phyloP scores from a whole-genome alignment of 2,329 filamentous ascomycete genomes.

The Xylariaceae sp. region DNA sequence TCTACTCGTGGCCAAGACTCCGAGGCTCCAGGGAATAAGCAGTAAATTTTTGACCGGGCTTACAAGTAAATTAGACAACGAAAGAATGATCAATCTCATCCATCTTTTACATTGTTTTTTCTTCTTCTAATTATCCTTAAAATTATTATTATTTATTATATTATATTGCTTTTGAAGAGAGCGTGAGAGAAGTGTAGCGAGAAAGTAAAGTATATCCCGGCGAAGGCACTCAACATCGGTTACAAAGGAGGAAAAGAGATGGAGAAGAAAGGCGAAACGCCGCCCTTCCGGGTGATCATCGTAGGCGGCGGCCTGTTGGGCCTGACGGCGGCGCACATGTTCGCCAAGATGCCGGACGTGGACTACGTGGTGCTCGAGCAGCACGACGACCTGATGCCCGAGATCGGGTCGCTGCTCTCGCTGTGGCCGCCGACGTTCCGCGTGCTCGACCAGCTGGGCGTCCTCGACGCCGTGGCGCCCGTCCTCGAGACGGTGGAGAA shows the following conservation, averaged over 20 bases:
- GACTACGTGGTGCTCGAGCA: slow-evolving; percentile 41
- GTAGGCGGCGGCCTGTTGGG: slow-evolving; percentile 40
- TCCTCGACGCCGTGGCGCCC: slow-evolving; percentile 23
- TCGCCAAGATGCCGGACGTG: slow-evolving; percentile 37
- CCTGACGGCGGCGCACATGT: slow-evolving; percentile 38
- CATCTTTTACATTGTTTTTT: too few relatives aligned
- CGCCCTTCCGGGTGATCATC: slow-evolving; percentile 38
- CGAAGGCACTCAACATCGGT: too few relatives aligned
- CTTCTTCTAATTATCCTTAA: too few relatives aligned
- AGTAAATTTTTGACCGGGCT: too few relatives aligned
- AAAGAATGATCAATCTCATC: too few relatives aligned
- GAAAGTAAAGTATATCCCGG: too few relatives aligned
- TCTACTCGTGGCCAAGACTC: too few relatives aligned
- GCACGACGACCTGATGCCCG: slow-evolving; percentile 29
- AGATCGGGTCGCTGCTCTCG: slow-evolving; percentile 34
- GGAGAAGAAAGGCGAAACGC: slow-evolving; percentile 13
- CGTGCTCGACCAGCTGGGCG: slow-evolving; percentile 39
- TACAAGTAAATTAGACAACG: too few relatives aligned
- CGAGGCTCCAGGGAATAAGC: too few relatives aligned
- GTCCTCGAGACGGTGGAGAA: slow-evolving; percentile 16
- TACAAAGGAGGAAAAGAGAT: neutral
- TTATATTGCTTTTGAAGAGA: too few relatives aligned
- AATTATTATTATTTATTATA: too few relatives aligned
- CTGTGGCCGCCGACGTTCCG: slow-evolving; percentile 39
- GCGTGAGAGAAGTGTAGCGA: too few relatives aligned